phyloP scores from a whole-genome alignment of 495 filamentous ascomycete genomes.

The Daldinia childiae region DNA sequence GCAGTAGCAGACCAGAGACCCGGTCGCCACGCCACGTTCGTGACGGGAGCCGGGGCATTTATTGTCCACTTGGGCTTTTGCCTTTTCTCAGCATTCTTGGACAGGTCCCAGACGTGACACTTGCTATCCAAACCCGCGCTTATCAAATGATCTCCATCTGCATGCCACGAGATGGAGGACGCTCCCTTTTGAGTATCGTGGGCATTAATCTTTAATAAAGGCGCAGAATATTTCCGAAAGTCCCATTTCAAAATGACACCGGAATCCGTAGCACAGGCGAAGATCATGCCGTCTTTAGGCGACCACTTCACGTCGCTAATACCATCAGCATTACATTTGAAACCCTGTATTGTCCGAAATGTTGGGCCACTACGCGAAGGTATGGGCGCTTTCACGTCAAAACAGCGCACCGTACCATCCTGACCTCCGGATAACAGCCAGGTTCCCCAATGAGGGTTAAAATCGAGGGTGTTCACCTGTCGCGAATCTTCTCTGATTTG shows the following conservation, averaged over 20 bases:
- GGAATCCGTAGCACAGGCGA: slow-evolving; percentile 90
- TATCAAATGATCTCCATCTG: slow-evolving; percentile 87
- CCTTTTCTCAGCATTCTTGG: slow-evolving; percentile 75
- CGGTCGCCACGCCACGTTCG: slow-evolving; percentile 86
- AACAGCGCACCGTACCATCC: slow-evolving; percentile 83
- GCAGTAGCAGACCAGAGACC: slow-evolving; percentile 75
- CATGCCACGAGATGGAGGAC: slow-evolving; percentile 92
- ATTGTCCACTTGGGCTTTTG: slow-evolving; percentile 78
- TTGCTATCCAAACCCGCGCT: slow-evolving; percentile 85
- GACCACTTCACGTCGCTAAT: slow-evolving; percentile 92
- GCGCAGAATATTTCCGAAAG: slow-evolving; percentile 55
- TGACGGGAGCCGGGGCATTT: slow-evolving; percentile 68
- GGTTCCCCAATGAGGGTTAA: slow-evolving; percentile 82
- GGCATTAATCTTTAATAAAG: slow-evolving; percentile 77
- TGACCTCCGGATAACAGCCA: slow-evolving; percentile 89
- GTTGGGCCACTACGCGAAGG: slow-evolving; percentile 53
- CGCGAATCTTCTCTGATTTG: slow-evolving; percentile 81
- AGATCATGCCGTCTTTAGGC: slow-evolving; percentile 81
- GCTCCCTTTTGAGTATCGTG: slow-evolving; percentile 76
- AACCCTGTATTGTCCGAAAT: slow-evolving; percentile 54
- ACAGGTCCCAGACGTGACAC: slow-evolving; percentile 93
- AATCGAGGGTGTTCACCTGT: slow-evolving; percentile 90
- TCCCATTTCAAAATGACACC: slow-evolving; percentile 73
- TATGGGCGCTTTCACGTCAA: slow-evolving; percentile 57
- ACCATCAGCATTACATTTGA: slow-evolving; percentile 71